Conservation (phyloP, 2,329 filamentous ascomycete genomes). For the Lecanoromycetidae sp. region DNA sequence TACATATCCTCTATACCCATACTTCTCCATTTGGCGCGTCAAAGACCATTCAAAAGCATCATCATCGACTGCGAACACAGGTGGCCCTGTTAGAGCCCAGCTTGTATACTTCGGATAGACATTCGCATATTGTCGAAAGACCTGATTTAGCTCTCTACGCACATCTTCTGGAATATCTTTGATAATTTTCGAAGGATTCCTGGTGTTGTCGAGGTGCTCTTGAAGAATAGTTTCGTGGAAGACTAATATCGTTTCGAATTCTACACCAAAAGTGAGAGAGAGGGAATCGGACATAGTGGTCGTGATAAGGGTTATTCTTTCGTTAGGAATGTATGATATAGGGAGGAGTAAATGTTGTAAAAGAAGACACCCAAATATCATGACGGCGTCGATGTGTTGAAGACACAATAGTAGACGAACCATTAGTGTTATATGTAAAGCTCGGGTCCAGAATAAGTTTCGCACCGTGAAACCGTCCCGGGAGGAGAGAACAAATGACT, state of each 20-base stretch:
- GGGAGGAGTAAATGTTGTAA: not conserved
- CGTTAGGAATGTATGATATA: not conserved
- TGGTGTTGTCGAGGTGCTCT: constrained; percentile 1
- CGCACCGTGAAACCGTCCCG: too few species aligned
- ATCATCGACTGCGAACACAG: not conserved
- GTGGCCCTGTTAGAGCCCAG: constrained; percentile 13
- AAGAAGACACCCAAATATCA: too few species aligned
- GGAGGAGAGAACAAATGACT: too few species aligned
- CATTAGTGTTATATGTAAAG: too few species aligned
- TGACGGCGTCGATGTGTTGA: too few species aligned
- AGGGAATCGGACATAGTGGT: constrained; percentile 1
- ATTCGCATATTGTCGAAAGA: not conserved
- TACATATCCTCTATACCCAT: constrained; percentile 14
- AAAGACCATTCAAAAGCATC: not conserved
- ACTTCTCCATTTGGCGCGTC: not conserved
- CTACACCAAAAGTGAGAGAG: constrained; percentile 14
- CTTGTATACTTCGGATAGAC: constrained; percentile 10
- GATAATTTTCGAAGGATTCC: not conserved
- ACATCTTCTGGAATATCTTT: constrained; percentile 9
- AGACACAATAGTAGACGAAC: too few species aligned
- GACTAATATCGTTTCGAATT: constrained; percentile 15
- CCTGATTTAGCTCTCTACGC: constrained; percentile 4
- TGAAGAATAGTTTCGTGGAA: constrained; percentile 15
- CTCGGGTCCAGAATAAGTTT: too few species aligned
- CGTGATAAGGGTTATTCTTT: not conserved